Conservation (phyloP, 352 stramenopile genomes). For the Globisporangium irregulare region DNA sequence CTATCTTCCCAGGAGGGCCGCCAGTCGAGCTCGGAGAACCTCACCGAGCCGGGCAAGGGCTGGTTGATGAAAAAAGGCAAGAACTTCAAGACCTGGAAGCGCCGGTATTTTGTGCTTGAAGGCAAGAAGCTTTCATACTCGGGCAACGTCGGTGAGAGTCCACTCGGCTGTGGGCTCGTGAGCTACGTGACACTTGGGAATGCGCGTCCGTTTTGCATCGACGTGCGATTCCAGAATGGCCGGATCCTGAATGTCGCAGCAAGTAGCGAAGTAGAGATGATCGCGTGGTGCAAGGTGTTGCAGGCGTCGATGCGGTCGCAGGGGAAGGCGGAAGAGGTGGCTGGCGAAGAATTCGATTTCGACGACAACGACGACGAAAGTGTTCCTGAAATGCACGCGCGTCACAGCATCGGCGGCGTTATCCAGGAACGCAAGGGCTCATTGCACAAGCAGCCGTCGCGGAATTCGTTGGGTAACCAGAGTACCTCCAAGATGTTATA, state of each 20-base stretch:
- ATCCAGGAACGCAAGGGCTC: neutral
- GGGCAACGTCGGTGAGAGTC: constrained; percentile 26
- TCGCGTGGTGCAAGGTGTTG: constrained; percentile 58
- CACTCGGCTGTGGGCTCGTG: constrained; percentile 54
- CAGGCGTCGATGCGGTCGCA: constrained; percentile 40
- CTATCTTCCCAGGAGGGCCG: constrained; percentile 11
- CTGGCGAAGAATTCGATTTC: constrained; percentile 47
- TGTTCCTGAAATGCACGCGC: constrained; percentile 18
- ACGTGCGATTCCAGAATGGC: constrained; percentile 61
- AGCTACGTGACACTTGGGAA: constrained; percentile 51
- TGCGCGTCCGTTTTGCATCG: constrained; percentile 61
- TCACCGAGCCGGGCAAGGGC: constrained; percentile 29
- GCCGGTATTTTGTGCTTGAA: constrained; percentile 57
- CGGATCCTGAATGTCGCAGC: constrained; percentile 62
- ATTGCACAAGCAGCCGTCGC: constrained; percentile 6
- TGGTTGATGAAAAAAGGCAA: constrained; percentile 62
- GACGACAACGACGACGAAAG: constrained; percentile 35
- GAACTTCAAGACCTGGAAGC: constrained; percentile 70
- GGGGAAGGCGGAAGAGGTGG: constrained; percentile 7
- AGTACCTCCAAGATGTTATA: neutral
- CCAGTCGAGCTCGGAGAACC: neutral
- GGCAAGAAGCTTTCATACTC: constrained; percentile 63
- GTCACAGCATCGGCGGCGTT: constrained; percentile 5
- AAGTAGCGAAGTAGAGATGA: constrained; percentile 48
- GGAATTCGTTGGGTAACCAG: neutral